phyloP scores from a whole-genome alignment of 345 rosid species.

The Salix viminalis region DNA sequence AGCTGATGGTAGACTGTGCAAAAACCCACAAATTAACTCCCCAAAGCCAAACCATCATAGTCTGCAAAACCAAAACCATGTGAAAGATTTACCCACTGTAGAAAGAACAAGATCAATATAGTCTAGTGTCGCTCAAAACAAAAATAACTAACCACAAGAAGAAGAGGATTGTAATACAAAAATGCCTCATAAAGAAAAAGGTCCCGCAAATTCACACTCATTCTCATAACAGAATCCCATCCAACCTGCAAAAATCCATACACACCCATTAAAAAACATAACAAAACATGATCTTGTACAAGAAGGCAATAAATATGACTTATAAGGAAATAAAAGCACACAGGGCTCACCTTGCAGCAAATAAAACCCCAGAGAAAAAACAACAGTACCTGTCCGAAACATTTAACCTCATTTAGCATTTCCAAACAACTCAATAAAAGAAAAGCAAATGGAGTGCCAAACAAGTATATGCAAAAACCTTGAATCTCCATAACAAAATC shows the following conservation, averaged over 20 bases:
- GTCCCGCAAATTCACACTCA: slow-evolving; percentile 77
- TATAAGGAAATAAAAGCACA: neutral
- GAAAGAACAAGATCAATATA: neutral
- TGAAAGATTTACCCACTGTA: neutral
- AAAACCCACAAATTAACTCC: slow-evolving; percentile 90
- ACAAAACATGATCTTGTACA: neutral
- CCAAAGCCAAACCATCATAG: slow-evolving; percentile 98
- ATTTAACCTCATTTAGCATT: slow-evolving; percentile 16
- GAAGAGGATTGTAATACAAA: slow-evolving; percentile 95
- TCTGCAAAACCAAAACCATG: slow-evolving; percentile 45
- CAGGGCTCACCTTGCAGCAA: slow-evolving; percentile 79
- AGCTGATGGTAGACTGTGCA: slow-evolving; percentile 67
- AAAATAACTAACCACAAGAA: slow-evolving; percentile 71
- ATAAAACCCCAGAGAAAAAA: slow-evolving; percentile 69
- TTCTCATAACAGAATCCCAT: slow-evolving; percentile 92
- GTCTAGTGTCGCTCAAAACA: neutral
- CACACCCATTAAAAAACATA: neutral
- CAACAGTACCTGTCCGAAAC: slow-evolving; percentile 59
- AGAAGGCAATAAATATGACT: neutral
- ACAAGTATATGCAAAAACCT: slow-evolving; percentile 42
- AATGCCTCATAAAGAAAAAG: slow-evolving; percentile 89
- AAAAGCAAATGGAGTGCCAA: neutral
- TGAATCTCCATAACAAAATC: slow-evolving; percentile 63
- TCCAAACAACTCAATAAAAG: slow-evolving; percentile 8
- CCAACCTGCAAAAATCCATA: slow-evolving; percentile 56